A percentile compares a stretch with the other conserved stretches of the same genome.
These are phyloP conservation scores for Parachlorella kessleri DNA, from an alignment of 139 green algal genomes.

Conservation along the genomic window DNA sequence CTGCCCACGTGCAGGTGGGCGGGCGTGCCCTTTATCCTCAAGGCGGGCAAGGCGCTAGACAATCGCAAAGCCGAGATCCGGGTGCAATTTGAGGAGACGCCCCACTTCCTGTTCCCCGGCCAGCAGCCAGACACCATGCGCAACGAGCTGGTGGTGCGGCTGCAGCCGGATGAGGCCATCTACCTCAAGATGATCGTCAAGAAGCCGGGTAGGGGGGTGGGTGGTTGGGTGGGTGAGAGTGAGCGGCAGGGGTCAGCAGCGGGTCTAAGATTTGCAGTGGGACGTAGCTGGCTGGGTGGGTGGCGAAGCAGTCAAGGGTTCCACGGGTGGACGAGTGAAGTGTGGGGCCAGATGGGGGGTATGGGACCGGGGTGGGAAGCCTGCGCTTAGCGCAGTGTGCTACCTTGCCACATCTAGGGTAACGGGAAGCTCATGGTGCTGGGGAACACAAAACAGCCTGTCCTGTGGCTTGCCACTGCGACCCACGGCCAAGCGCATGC, in stretches of 20 bases:
- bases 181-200: constrained; percentile 96
- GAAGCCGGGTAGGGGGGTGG: constrained; percentile 56
- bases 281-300: no score
- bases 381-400: no score
- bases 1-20: constrained; percentile 66
- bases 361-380: not conserved
- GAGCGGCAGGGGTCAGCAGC: no score
- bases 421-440: not conserved
- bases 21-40: constrained; percentile 92
- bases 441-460: not conserved
- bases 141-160: constrained; percentile 95
- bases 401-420: no score
- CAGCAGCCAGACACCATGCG: constrained; percentile 55
- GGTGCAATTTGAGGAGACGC: constrained; percentile 58
- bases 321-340: no score
- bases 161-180: constrained; percentile 89
- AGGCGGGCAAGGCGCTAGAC: constrained; percentile 95
- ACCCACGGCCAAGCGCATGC: not conserved
- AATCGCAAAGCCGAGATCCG: constrained; percentile 62
- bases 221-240: no score
- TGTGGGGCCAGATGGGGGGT: not conserved
- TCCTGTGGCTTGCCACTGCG: not conserved
- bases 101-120: constrained; percentile 39
- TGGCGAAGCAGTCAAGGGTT: no score
- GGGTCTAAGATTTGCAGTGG: no score